These are phyloP conservation scores for Colletotrichum viniferum DNA, from an alignment of 2,329 filamentous ascomycete species.

Conservation along the genomic window DNA sequence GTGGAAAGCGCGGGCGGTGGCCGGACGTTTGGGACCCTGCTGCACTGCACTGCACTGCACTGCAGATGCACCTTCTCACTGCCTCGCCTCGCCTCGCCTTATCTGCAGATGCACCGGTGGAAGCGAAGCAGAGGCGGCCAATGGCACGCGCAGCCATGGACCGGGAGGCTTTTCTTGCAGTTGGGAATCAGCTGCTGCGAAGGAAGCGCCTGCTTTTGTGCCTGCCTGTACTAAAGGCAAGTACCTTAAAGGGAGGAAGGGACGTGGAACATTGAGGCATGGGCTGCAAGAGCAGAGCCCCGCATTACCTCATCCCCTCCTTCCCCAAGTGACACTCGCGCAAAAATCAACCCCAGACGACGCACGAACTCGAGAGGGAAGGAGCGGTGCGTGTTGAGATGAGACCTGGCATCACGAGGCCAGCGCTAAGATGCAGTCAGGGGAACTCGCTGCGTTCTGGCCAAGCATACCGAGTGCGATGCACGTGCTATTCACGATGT, in stretches of 20 bases:
- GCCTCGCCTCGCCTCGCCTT: not conserved
- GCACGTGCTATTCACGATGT: not conserved
- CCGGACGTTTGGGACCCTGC: not conserved
- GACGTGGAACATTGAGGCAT: not conserved
- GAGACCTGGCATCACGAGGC: not conserved
- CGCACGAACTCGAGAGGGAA: conserved; percentile 14
- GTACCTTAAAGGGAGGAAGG: not conserved
- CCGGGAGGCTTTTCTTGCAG: not conserved
- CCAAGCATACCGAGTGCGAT: not conserved
- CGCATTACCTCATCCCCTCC: conserved; percentile 13
- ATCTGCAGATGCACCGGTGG: not conserved
- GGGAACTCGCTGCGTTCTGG: not conserved
- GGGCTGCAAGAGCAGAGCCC: not conserved
- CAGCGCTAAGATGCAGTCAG: not conserved
- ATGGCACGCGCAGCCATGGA: not conserved
- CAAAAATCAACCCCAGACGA: conserved; percentile 5
- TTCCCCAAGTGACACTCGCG: conserved; percentile 8
- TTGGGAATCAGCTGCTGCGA: not conserved
- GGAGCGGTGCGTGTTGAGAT: not conserved
- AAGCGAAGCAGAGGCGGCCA: not conserved
- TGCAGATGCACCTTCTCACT: not conserved
- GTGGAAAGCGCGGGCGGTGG: not conserved
- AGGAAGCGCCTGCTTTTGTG: not conserved
- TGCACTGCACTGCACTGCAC: not conserved
- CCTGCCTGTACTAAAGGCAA: not conserved